Evolutionary conservation across 306 rosid species (phyloP).

Genomic region (Vigna hirtella): DNA sequence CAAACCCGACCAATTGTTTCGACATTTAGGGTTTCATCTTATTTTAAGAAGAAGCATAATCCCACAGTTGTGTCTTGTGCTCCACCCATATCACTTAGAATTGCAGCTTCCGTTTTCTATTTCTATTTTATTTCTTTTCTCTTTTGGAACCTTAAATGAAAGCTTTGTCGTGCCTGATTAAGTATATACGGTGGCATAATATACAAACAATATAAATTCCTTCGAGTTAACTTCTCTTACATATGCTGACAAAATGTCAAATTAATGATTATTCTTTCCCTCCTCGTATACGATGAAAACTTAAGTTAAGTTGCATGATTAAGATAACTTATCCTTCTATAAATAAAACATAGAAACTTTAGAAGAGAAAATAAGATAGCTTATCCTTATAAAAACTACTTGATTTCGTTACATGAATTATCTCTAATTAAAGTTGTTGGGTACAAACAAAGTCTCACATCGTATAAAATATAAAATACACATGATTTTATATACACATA

Average conservation of each 20-base stretch:
- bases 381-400: neutral
- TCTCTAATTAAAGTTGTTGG: too few relatives aligned
- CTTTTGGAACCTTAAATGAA: slow-evolving; percentile 34
- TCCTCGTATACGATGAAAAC: neutral
- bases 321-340: slow-evolving; percentile 12
- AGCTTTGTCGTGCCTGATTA: slow-evolving; percentile 31
- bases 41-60: slow-evolving; percentile 47
- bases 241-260: slow-evolving; percentile 24
- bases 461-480: too few relatives aligned
- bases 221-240: slow-evolving; percentile 33
- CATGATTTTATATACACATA: too few relatives aligned
- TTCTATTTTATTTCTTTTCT: slow-evolving; percentile 8
- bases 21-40: slow-evolving; percentile 37
- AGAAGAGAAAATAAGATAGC: neutral
- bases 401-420: neutral
- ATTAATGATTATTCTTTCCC: neutral
- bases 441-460: too few relatives aligned
- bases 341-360: too few relatives aligned
- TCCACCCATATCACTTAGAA: slow-evolving; percentile 55
- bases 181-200: slow-evolving; percentile 3
- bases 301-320: neutral
- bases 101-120: slow-evolving; percentile 36
- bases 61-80: slow-evolving; percentile 78
- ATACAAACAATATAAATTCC: slow-evolving; percentile 3
- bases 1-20: slow-evolving; percentile 47